Base-by-base conservation (phyloP, 2,329 filamentous ascomycete genomes). In the Clathrospora elynae region DNA sequence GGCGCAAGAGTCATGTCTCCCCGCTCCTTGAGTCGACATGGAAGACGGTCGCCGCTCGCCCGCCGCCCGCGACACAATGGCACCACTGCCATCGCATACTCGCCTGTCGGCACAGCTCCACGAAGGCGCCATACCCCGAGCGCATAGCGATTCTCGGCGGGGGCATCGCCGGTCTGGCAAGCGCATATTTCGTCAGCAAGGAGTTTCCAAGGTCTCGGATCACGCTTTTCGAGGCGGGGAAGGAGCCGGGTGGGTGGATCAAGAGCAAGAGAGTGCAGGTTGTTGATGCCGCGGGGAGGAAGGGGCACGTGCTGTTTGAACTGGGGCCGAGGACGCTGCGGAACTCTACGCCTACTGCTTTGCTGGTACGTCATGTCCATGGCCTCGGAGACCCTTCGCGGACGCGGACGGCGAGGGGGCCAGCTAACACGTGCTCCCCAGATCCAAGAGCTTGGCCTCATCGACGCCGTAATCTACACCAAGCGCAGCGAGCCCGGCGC, bases 221-320 rank as follows among this genome's bases (percentile, higher is more conserved):
- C 60, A 93, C 88, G 0, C 65, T 99, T 7, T 96, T 90, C 69
- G 93, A 99, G 68, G 79, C 80, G 13, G 79, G 76, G 18, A 66
- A 80, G 14, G 78, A 83, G 13, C 68, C 92, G 1, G 93, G 93
- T 29, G 93, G 93, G 31, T 97, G 91, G 91, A 76, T 97, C 26
- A 74, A 83, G 51, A 90, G 87, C 2, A 79, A 85, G 53, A 73
- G 73, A 35, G 76, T 87, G 9, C 68, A 80, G 1, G 80, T 87
- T 7, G 76, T 79, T 24, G 87, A 82, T 11, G 76, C 78, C 14
- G 71, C 45, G 16, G 43, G 43, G 11, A 37, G 32, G 22, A 12
- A 24, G 12, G 43, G 38, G 4, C 40, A 78, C 34, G 80, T 96
- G 22, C 71, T 88, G 18, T 90, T 97, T 61, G 92, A 99, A 73